Evolutionary conservation across 116 monocot species (phyloP).

Genomic region (Phalaenopsis hybrid): DNA sequence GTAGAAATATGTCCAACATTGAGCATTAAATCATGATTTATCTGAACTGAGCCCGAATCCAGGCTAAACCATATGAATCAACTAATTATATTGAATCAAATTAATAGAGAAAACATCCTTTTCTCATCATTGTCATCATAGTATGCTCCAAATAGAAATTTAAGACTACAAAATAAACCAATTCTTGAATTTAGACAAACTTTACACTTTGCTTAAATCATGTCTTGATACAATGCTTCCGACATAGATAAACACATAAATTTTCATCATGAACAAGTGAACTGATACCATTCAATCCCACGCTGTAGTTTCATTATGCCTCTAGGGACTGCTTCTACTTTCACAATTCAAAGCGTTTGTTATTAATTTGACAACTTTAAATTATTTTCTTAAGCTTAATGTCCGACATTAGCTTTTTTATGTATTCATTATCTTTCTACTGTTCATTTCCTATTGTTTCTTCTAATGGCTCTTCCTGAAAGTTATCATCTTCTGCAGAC

Average conservation of each 20-base stretch:
- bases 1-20: neutral
- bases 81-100: neutral
- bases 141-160: neutral
- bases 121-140: neutral
- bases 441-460: neutral
- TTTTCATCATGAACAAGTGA: neutral
- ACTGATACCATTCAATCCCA: neutral
- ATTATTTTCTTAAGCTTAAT: neutral
- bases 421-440: neutral
- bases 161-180: neutral
- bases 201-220: neutral
- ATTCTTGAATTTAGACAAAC: neutral
- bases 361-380: neutral
- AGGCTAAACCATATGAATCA: neutral
- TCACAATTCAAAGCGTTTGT: neutral
- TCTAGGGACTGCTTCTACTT: neutral
- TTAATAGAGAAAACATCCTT: neutral
- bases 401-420: neutral
- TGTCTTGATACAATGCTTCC: neutral
- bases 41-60: neutral
- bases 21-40: neutral
- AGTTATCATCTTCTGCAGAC: neutral
- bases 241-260: neutral
- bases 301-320: neutral
- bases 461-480: neutral